Conservation (phyloP, 2,329 filamentous ascomycete genomes). For the Colletotrichum melonis region DNA sequence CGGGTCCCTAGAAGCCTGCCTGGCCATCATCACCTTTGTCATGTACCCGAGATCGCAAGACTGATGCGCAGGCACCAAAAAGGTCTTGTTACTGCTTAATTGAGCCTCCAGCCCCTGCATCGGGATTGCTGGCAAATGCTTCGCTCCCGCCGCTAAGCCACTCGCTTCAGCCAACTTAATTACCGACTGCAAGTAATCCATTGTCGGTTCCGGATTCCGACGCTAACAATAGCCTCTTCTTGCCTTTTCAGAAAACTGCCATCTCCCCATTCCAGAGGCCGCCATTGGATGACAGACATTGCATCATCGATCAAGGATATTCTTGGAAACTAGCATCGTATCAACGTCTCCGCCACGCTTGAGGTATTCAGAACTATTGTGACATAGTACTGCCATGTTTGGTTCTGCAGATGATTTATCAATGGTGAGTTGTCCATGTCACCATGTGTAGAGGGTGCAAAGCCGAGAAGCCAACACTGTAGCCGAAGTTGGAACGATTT, state of each 20-base stretch:
- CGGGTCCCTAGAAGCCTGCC: no score
- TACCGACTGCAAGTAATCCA: not conserved
- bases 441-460: constrained; percentile 14
- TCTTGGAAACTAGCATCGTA: no score
- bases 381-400: not conserved
- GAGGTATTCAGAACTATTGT: no score
- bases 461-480: constrained; percentile 18
- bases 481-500: constrained; percentile 11
- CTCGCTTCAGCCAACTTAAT: not conserved
- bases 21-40: no score
- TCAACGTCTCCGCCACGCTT: no score
- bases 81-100: not conserved
- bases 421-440: not conserved
- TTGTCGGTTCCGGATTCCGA: not conserved
- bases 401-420: not conserved
- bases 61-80: not conserved
- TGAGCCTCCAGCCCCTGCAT: not conserved
- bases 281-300: no score
- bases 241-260: not conserved
- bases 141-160: not conserved
- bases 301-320: no score
- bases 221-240: not conserved
- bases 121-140: not conserved
- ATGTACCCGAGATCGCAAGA: not conserved
- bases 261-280: not conserved